A percentile compares a stretch with the other conserved stretches of the same genome.
These are phyloP conservation scores for Gilbertella persicaria DNA, from an alignment of 371 early-diverging fungal species.

Conservation along the genomic window DNA sequence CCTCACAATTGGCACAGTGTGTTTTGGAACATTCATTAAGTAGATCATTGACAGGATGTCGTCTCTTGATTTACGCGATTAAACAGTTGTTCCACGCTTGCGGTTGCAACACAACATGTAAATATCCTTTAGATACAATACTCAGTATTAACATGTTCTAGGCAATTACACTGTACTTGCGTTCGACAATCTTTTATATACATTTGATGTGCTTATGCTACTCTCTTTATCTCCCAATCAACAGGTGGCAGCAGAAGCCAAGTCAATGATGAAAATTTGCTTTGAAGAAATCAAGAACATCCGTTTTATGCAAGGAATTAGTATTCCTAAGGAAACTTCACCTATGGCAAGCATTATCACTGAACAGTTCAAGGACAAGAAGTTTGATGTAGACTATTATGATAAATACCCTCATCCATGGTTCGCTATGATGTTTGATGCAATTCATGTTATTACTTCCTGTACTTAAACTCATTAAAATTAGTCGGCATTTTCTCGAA, in stretches of 20 bases:
- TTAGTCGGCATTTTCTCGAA: too few relatives aligned
- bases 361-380: background rate
- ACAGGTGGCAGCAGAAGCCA: slow-evolving; percentile 7
- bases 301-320: background rate
- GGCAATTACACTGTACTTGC: slow-evolving; percentile 7
- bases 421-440: slow-evolving; percentile 20
- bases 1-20: slow-evolving; percentile 2
- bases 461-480: too few relatives aligned
- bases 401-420: slow-evolving; percentile 16
- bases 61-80: slow-evolving; percentile 6
- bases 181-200: slow-evolving; percentile 2
- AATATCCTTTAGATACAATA: background rate
- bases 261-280: background rate
- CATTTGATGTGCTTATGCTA: slow-evolving; percentile 8
- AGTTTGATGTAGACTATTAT: slow-evolving; percentile 7
- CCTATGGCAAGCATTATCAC: background rate
- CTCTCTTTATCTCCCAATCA: background rate
- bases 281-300: slow-evolving; percentile 1
- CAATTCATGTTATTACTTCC: too few relatives aligned
- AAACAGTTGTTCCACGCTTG: background rate
- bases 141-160: background rate
- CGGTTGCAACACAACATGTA: slow-evolving; percentile 2
- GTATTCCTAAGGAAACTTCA: background rate
- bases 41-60: slow-evolving; percentile 2
- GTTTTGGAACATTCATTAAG: slow-evolving; percentile 11